Conservation (phyloP, 441 rosid species). For the Erodium texanum region DNA sequence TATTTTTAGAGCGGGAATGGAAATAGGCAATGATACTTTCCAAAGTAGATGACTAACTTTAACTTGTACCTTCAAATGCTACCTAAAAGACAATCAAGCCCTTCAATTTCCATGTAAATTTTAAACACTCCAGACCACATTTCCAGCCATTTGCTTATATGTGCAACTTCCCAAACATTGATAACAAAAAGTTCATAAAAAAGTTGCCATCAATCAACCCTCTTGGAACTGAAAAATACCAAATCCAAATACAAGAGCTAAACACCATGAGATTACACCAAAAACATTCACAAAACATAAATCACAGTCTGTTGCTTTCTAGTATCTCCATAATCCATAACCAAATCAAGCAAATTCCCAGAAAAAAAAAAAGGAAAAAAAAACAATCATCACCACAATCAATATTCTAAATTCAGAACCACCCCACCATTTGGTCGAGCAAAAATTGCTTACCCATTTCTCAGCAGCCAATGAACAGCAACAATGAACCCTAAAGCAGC, state of each 20-base stretch:
- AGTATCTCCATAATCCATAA: background rate
- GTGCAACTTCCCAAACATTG: background rate
- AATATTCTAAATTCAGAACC: background rate
- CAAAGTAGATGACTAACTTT: too few relatives aligned
- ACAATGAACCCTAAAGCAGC: slow-evolving; percentile 7
- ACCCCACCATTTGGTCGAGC: background rate
- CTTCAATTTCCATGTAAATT: background rate
- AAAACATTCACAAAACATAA: background rate
- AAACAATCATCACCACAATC: background rate
- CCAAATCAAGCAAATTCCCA: background rate
- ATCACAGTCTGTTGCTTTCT: background rate
- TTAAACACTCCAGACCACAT: background rate
- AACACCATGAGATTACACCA: background rate
- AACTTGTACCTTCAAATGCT: too few relatives aligned
- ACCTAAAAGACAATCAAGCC: slow-evolving; percentile 1
- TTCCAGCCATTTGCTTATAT: background rate
- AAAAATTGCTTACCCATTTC: background rate
- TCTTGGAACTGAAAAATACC: too few relatives aligned
- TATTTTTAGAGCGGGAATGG: too few relatives aligned
- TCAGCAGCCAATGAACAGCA: slow-evolving; percentile 3
- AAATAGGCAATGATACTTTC: too few relatives aligned
- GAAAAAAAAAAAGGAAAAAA: too few relatives aligned
- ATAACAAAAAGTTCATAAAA: background rate
- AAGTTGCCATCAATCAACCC: too few relatives aligned
- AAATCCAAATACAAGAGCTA: background rate